Evolutionary conservation across 2,329 filamentous ascomycete species (phyloP).

Genomic region (Hypomyces perniciosus): DNA sequence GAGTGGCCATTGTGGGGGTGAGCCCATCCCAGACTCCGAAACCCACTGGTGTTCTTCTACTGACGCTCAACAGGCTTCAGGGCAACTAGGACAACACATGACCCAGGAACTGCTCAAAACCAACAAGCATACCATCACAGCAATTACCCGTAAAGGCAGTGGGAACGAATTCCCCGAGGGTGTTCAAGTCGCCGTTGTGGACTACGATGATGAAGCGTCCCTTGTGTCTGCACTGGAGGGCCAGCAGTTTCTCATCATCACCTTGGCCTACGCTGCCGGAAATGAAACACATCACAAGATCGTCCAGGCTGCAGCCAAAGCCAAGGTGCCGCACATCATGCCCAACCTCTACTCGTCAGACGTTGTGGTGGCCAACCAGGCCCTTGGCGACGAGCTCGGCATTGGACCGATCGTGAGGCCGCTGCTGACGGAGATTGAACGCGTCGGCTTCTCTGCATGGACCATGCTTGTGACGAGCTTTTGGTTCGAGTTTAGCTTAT

Average conservation of each 20-base stretch:
- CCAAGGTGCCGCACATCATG: constrained; percentile 49
- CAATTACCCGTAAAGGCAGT: constrained; percentile 41
- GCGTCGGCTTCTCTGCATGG: constrained; percentile 34
- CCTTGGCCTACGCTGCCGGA: constrained; percentile 38
- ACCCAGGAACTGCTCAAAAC: constrained; percentile 36
- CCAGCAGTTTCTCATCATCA: constrained; percentile 54
- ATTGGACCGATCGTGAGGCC: constrained; percentile 20
- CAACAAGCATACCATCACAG: constrained; percentile 46
- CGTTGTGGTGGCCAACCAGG: constrained; percentile 27
- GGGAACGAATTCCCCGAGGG: constrained; percentile 37
- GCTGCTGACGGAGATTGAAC: constrained; percentile 33
- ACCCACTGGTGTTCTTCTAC: background rate
- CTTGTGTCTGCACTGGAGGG: constrained; percentile 45
- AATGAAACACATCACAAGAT: constrained; percentile 43
- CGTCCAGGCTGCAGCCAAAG: constrained; percentile 48
- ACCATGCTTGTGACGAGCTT: constrained; percentile 48
- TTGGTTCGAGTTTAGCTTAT: constrained; percentile 50
- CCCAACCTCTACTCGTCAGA: constrained; percentile 40
- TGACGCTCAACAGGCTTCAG: background rate
- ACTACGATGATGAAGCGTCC: constrained; percentile 38
- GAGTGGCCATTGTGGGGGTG: too few relatives aligned
- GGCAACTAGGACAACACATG: constrained; percentile 19
- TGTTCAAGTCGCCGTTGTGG: constrained; percentile 35
- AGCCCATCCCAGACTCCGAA: too few relatives aligned
- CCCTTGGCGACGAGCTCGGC: constrained; percentile 29